These are phyloP conservation scores for Chytridiales sp. DNA, from an alignment of 371 early-diverging fungal species.

Conservation along the genomic window DNA sequence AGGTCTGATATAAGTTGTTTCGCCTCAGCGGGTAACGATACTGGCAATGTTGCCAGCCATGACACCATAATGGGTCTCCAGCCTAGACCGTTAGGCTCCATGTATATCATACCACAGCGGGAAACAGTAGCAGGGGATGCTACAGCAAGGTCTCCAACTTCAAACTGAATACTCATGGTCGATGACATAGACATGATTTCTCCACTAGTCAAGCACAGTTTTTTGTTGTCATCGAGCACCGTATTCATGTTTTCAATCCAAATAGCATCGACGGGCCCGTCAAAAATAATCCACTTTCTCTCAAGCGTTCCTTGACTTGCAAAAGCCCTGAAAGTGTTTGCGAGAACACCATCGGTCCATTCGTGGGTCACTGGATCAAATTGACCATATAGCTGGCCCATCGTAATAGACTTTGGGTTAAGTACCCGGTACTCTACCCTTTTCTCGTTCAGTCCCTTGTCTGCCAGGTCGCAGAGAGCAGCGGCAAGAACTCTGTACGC, in stretches of 20 bases:
- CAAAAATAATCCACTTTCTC: conserved; percentile 61
- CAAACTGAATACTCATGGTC: conserved; percentile 61
- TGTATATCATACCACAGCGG: conserved; percentile 63
- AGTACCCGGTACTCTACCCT: conserved; percentile 48
- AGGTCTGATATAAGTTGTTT: conserved; percentile 36
- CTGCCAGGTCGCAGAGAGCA: conserved; percentile 46
- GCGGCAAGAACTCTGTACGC: conserved; percentile 48
- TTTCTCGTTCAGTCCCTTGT: conserved; percentile 45
- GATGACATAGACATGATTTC: conserved; percentile 61
- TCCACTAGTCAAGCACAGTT: conserved; percentile 58
- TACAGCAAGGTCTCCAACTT: conserved; percentile 55
- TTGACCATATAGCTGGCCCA: conserved; percentile 60
- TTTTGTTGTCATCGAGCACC: conserved; percentile 64
- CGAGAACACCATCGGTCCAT: conserved; percentile 63
- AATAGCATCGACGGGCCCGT: conserved; percentile 61
- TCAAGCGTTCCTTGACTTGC: conserved; percentile 49
- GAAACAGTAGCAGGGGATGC: conserved; percentile 65
- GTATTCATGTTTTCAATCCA: conserved; percentile 69
- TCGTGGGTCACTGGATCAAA: conserved; percentile 59
- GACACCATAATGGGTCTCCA: conserved; percentile 53
- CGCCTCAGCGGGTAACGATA: conserved; percentile 31
- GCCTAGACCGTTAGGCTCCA: conserved; percentile 55
- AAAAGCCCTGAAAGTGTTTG: conserved; percentile 52
- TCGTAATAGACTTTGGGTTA: conserved; percentile 62
- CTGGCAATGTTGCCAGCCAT: conserved; percentile 50